Percentiles rank a stretch among this genome's conserved stretches.
These are phyloP conservation scores for Osmanthus fragrans DNA, from an alignment of 257 asterid species.

Conservation along the genomic window DNA sequence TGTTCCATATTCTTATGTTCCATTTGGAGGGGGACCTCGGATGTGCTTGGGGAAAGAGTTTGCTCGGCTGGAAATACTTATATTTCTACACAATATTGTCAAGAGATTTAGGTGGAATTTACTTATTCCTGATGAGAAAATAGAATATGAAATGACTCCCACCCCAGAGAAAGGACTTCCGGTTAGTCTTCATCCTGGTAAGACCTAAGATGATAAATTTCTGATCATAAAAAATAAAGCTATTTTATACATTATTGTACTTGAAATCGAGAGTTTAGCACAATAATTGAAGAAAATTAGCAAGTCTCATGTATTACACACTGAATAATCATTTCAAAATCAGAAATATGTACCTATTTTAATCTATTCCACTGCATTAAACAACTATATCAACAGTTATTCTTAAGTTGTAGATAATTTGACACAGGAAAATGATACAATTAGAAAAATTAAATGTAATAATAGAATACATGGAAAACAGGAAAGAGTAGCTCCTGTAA, in stretches of 20 bases:
- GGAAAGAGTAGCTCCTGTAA: no score
- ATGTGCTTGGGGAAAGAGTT: slow-evolving; percentile 60
- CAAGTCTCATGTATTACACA: neutral
- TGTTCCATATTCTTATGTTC: slow-evolving; percentile 52
- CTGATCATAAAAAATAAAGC: neutral
- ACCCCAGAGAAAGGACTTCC: slow-evolving; percentile 41
- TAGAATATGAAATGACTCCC: slow-evolving; percentile 35
- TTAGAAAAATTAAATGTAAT: no score
- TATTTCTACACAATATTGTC: slow-evolving; percentile 40
- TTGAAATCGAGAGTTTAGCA: neutral
- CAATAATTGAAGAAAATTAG: neutral
- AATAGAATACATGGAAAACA: no score
- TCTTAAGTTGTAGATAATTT: no score
- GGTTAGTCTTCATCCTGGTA: slow-evolving; percentile 26
- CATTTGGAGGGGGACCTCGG: slow-evolving; percentile 81
- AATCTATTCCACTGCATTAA: no score
- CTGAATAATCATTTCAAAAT: neutral
- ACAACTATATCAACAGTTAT: no score
- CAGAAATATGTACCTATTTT: neutral
- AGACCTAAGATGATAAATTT: slow-evolving; percentile 6
- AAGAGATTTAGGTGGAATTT: slow-evolving; percentile 35
- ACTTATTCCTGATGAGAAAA: slow-evolving; percentile 41
- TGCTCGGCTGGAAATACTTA: slow-evolving; percentile 46
- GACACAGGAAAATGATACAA: no score
- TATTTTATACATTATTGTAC: neutral